phyloP scores from a whole-genome alignment of 306 rosid genomes.

The Boehmeria nivea region DNA sequence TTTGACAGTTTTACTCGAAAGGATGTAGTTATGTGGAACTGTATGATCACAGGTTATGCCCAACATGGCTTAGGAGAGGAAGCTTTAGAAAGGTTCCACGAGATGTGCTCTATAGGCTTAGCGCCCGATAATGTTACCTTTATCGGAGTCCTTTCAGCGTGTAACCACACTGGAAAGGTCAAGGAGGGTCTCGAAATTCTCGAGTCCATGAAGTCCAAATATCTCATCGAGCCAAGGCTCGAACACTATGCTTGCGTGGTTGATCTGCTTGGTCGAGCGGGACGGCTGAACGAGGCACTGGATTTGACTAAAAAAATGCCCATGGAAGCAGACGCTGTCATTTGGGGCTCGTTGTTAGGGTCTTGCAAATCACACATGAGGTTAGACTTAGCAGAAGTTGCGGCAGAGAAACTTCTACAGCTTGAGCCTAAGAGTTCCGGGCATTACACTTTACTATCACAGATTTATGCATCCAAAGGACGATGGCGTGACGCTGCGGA shows the following conservation, averaged over 20 bases:
- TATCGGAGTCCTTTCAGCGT: conserved; percentile 34
- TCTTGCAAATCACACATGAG: conserved; percentile 36
- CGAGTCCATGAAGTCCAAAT: conserved; percentile 20
- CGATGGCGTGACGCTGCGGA: conserved; percentile 56
- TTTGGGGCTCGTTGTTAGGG: conserved; percentile 40
- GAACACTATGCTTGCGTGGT: conserved; percentile 47
- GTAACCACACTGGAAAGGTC: conserved; percentile 36
- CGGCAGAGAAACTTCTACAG: conserved; percentile 29
- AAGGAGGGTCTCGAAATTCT: conserved; percentile 31
- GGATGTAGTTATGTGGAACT: conserved; percentile 42
- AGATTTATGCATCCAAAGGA: conserved; percentile 48
- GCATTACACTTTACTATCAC: conserved; percentile 52
- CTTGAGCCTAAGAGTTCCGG: conserved; percentile 67
- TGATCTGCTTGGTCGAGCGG: conserved; percentile 45
- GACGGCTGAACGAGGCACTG: conserved; percentile 31
- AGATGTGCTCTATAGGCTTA: conserved; percentile 25
- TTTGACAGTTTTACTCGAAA: conserved; percentile 29
- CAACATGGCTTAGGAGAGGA: conserved; percentile 41
- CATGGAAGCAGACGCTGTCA: conserved; percentile 31
- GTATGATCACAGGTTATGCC: conserved; percentile 38
- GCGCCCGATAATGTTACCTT: conserved; percentile 33
- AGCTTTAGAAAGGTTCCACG: conserved; percentile 24
- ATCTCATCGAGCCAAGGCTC: conserved; percentile 22
- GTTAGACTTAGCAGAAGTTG: conserved; percentile 29
- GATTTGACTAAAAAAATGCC: conserved; percentile 36